Conservation (phyloP, 2,329 filamentous ascomycete genomes). For the Fusarium buxicola region DNA sequence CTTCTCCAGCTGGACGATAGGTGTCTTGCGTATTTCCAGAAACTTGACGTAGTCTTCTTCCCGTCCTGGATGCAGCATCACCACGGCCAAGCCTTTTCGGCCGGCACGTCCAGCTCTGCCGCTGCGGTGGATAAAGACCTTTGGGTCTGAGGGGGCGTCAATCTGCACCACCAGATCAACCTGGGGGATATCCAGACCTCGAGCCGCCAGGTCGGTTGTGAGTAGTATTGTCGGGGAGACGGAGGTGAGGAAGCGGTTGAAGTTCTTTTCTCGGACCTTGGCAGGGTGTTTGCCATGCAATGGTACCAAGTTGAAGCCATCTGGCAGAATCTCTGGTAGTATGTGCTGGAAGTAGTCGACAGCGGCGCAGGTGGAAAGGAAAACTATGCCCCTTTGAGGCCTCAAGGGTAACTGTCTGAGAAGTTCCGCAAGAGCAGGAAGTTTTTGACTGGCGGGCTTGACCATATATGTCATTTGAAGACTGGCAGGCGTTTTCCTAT, state of each 20-base stretch:
- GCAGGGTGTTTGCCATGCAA: constrained; percentile 93
- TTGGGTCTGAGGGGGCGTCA: constrained; percentile 85
- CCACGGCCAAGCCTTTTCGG: constrained; percentile 83
- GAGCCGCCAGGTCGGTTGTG: constrained; percentile 91
- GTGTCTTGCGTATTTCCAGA: constrained; percentile 87
- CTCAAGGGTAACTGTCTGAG: constrained; percentile 75
- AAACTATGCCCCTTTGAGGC: constrained; percentile 89
- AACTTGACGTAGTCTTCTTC: constrained; percentile 94
- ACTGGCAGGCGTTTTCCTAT: constrained; percentile 90
- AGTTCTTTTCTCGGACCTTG: constrained; percentile 89
- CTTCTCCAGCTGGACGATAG: constrained; percentile 72
- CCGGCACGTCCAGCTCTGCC: constrained; percentile 92
- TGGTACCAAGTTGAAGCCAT: constrained; percentile 76
- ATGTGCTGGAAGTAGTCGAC: constrained; percentile 94
- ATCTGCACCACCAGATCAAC: constrained; percentile 93
- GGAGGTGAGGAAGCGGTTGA: constrained; percentile 80
- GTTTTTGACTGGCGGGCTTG: constrained; percentile 80
- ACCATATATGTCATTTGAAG: constrained; percentile 90
- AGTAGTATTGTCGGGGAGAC: constrained; percentile 83
- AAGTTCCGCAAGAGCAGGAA: constrained; percentile 78
- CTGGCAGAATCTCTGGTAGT: constrained; percentile 77
- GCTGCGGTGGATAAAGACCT: constrained; percentile 94
- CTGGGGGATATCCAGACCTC: constrained; percentile 90
- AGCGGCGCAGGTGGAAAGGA: constrained; percentile 91
- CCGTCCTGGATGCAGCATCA: constrained; percentile 84